These are phyloP conservation scores for Thermoascus crustaceus DNA, from an alignment of 2,329 filamentous ascomycete species.

Conservation along the genomic window DNA sequence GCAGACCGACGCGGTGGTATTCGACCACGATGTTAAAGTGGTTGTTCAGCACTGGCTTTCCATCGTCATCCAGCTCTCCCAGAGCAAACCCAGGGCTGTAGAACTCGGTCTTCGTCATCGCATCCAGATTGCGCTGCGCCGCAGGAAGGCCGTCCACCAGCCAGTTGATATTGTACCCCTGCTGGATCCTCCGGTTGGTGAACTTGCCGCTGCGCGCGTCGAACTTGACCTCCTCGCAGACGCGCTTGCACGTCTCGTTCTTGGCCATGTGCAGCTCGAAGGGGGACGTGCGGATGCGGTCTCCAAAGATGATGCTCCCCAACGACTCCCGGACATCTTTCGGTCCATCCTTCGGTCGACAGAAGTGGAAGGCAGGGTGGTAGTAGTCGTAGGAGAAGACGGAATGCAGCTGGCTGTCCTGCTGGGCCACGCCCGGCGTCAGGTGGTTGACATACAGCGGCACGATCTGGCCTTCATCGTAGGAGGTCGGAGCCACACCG, in stretches of 20 bases:
- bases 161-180: conserved; percentile 92
- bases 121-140: conserved; percentile 72
- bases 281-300: conserved; percentile 93
- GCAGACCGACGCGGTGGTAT: conserved; percentile 67
- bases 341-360: conserved; percentile 66
- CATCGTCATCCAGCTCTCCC: conserved; percentile 49
- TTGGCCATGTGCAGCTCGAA: conserved; percentile 79
- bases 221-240: conserved; percentile 63
- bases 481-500: conserved; percentile 88
- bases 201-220: conserved; percentile 62
- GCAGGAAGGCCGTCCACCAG: conserved; percentile 89
- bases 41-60: conserved; percentile 66
- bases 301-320: conserved; percentile 93
- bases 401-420: conserved; percentile 77
- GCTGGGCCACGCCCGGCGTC: conserved; percentile 69
- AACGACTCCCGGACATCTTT: conserved; percentile 78
- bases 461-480: conserved; percentile 69
- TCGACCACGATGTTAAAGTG: conserved; percentile 93
- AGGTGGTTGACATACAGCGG: conserved; percentile 89
- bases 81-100: conserved; percentile 89
- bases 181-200: conserved; percentile 70
- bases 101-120: conserved; percentile 67
- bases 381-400: conserved; percentile 97
- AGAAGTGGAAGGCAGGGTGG: conserved; percentile 79
- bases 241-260: conserved; percentile 77